Base-by-base conservation (phyloP, 148 eudicot species). In the Dianthus caryophyllus region DNA sequence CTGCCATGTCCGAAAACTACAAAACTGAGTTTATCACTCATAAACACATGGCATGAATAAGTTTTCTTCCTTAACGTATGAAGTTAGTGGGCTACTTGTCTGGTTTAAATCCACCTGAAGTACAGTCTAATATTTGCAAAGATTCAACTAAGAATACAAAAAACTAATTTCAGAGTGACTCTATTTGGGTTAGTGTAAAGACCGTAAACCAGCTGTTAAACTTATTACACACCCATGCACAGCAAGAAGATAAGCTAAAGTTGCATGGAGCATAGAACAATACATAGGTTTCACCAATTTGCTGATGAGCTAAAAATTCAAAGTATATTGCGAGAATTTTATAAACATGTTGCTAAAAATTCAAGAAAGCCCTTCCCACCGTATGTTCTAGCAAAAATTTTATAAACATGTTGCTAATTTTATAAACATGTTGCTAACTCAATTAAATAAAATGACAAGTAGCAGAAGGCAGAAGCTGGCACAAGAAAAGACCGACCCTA, bases 381-480 rank as follows among this genome's bases (percentile, higher is more conserved):
- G 27, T 31, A 30, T 27, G 29, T 16, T 26, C 47, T 38, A 39
- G 46, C 58, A 27, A 46, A 61, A n/a, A 17, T 1, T 14, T 54
- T 14, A 46, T 43, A 61, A 18, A 26, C 25, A 14, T 36, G 20
- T 51, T 51, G 17, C 27, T 33, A 27, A 17, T 1, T 14, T 54
- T 14, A 46, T 43, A 61, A 18, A 26, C 25, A 14, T 36, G 20
- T 51, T 51, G 17, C 27, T 33, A 27, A 22, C 33, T 25, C 17
- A 41, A 61, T 50, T 2, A 25, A 2, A 29, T 7, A 20, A 52
- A 5, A 50, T 39, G 15, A 39, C 25, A 43, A 36, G 31, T 50
- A n/a, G 50, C 26, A 71, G 46, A 33, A 71, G 73, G 50, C 26
- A 71, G 46, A 33, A 71, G 73, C 67, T n/a, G 4, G 39, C 21